Evolutionary conservation across 1,139 yeast species (phyloP).

Genomic region (Debaryomycetaceae sp.): DNA sequence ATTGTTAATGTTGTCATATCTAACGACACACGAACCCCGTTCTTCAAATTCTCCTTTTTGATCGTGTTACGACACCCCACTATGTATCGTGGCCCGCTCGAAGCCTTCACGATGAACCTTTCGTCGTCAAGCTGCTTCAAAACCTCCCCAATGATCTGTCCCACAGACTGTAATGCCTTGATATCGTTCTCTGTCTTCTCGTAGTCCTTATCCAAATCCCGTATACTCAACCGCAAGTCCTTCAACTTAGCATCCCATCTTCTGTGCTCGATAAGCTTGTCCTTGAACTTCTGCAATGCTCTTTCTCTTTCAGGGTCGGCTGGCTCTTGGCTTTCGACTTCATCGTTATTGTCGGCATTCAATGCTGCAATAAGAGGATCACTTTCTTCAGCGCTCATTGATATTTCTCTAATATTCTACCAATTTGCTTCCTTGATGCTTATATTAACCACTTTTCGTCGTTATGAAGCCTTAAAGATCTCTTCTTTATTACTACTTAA

Average conservation of each 20-base stretch:
- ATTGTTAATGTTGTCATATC: conserved; percentile 98
- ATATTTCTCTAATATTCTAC: conserved; percentile 1
- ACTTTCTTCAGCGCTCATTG: conserved; percentile 58
- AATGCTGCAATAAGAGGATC: conserved; percentile 76
- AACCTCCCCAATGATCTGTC: conserved; percentile 97
- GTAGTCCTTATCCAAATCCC: conserved; percentile 78
- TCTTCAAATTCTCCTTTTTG: conserved; percentile 76
- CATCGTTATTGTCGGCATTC: conserved; percentile 36
- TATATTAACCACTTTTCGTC: no score
- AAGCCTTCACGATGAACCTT: conserved; percentile 93
- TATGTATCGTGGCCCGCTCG: conserved; percentile 95
- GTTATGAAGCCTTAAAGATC: no score
- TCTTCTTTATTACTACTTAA: background rate
- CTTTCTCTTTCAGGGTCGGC: conserved; percentile 74
- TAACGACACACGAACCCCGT: conserved; percentile 93
- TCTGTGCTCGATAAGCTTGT: conserved; percentile 86
- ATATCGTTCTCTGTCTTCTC: conserved; percentile 96
- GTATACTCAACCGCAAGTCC: conserved; percentile 77
- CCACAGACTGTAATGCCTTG: conserved; percentile 95
- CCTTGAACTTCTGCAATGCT: conserved; percentile 78
- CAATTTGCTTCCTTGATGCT: background rate
- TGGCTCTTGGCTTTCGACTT: conserved; percentile 22
- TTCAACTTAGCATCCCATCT: conserved; percentile 93
- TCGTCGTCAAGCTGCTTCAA: conserved; percentile 95
- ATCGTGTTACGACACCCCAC: conserved; percentile 97